phyloP scores from a whole-genome alignment of 352 stramenopile genomes.

The Phytopythium sindhum region DNA sequence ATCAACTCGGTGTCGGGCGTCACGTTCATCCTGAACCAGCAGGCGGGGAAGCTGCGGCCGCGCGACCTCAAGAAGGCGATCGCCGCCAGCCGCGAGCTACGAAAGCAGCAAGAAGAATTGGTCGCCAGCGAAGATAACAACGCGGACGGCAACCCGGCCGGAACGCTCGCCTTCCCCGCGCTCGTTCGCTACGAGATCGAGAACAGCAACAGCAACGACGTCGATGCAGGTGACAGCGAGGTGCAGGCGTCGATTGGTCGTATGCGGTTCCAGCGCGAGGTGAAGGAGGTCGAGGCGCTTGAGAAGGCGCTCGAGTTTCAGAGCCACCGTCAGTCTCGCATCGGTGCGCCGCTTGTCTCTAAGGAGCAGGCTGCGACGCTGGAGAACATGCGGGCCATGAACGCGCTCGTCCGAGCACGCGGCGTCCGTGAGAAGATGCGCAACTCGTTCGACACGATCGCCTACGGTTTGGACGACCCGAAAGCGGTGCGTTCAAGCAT shows the following conservation, averaged over 20 bases:
- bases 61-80: slow-evolving; percentile 90
- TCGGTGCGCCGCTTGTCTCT: slow-evolving; percentile 62
- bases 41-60: slow-evolving; percentile 85
- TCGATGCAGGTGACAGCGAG: not conserved
- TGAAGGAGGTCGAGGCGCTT: slow-evolving; percentile 60
- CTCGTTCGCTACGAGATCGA: slow-evolving; percentile 53
- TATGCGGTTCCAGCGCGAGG: slow-evolving; percentile 83
- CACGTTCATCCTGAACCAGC: slow-evolving; percentile 87
- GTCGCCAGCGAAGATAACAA: slow-evolving; percentile 11
- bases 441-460: slow-evolving; percentile 27
- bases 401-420: slow-evolving; percentile 19
- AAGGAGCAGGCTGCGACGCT: slow-evolving; percentile 42
- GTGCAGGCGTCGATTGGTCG: slow-evolving; percentile 62
- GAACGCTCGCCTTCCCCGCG: slow-evolving; percentile 42
- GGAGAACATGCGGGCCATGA: slow-evolving; percentile 41
- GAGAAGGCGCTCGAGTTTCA: slow-evolving; percentile 87
- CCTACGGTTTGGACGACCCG: slow-evolving; percentile 10
- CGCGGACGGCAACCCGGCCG: slow-evolving; percentile 10
- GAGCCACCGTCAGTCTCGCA: slow-evolving; percentile 48
- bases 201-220: slow-evolving; percentile 14
- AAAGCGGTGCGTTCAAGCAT: not conserved
- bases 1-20: slow-evolving; percentile 60
- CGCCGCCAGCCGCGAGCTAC: slow-evolving; percentile 63
- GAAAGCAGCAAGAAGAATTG: slow-evolving; percentile 58
- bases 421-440: slow-evolving; percentile 47